Evolutionary conservation across 805 yeast genomes (phyloP).

Genomic region (Candida stauntonica): DNA sequence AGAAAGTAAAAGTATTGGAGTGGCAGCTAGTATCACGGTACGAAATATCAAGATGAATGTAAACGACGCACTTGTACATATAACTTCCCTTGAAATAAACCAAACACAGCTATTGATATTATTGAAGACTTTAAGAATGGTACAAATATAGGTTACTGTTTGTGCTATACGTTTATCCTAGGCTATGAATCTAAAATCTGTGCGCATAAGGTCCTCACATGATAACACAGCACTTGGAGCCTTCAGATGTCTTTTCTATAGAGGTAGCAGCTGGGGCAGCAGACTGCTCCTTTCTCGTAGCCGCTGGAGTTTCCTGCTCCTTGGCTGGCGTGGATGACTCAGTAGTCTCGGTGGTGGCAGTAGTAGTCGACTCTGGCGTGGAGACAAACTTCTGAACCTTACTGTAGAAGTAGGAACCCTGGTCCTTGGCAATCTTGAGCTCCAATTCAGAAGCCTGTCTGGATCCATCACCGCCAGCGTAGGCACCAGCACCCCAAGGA

Average conservation of each 20-base stretch:
- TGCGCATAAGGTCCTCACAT: no score
- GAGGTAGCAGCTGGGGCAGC: slow-evolving; percentile 16
- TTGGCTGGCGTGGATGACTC: background rate
- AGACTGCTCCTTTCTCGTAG: slow-evolving; percentile 6
- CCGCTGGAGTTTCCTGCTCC: no score
- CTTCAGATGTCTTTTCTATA: slow-evolving; percentile 23
- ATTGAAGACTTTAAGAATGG: no score
- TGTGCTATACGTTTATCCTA: no score
- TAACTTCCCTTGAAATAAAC: no score
- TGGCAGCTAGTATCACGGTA: no score
- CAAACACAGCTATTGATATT: no score
- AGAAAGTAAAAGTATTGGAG: no score
- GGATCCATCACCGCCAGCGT: slow-evolving; percentile 72
- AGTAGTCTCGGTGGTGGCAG: slow-evolving; percentile 6
- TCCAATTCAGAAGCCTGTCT: slow-evolving; percentile 64
- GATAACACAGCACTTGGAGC: slow-evolving; percentile 29
- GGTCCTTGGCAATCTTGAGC: slow-evolving; percentile 54
- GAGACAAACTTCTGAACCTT: slow-evolving; percentile 33
- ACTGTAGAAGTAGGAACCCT: slow-evolving; percentile 61
- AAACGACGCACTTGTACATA: background rate
- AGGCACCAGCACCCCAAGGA: slow-evolving; percentile 84
- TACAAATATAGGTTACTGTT: no score
- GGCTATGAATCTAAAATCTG: no score
- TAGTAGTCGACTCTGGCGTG: slow-evolving; percentile 5
- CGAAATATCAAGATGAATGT: no score